Evolutionary conservation across 371 early-diverging fungal species (phyloP).

Genomic region (Mucor sp.): DNA sequence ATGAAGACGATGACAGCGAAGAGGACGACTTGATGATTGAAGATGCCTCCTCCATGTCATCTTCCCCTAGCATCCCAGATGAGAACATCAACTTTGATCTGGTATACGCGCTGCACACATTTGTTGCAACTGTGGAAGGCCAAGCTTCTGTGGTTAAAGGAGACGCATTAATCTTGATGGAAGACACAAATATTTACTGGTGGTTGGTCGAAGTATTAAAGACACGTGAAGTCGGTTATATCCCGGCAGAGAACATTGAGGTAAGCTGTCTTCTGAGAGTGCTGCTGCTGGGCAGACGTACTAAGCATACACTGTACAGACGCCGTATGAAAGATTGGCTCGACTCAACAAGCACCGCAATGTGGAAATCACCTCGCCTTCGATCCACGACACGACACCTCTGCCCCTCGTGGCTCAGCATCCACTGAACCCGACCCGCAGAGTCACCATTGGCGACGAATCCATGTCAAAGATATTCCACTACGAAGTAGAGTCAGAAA

Average conservation of each 20-base stretch:
- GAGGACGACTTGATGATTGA: conserved; percentile 54
- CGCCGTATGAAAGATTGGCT: conserved; percentile 87
- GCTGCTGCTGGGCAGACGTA: not conserved
- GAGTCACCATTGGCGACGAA: conserved; percentile 42
- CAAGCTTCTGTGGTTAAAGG: conserved; percentile 90
- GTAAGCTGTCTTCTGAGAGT: conserved; percentile 29
- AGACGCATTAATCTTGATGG: conserved; percentile 86
- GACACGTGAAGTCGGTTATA: conserved; percentile 90
- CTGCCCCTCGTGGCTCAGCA: not conserved
- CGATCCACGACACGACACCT: conserved; percentile 16
- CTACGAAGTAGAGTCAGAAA: conserved; percentile 42
- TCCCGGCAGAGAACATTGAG: conserved; percentile 96
- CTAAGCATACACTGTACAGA: conserved; percentile 40
- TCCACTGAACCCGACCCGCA: conserved; percentile 12
- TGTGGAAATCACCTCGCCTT: conserved; percentile 63
- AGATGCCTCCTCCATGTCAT: conserved; percentile 50
- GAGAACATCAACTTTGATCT: conserved; percentile 76
- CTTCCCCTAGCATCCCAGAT: conserved; percentile 66
- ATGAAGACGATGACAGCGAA: conserved; percentile 49
- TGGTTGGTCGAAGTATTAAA: conserved; percentile 93
- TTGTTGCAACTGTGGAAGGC: conserved; percentile 92
- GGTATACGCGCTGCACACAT: conserved; percentile 94
- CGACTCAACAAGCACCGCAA: conserved; percentile 89
- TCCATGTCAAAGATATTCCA: conserved; percentile 30
- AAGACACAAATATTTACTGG: conserved; percentile 97